These are phyloP conservation scores for Solanum etuberosum DNA, from an alignment of 257 asterid species.

Conservation along the genomic window DNA sequence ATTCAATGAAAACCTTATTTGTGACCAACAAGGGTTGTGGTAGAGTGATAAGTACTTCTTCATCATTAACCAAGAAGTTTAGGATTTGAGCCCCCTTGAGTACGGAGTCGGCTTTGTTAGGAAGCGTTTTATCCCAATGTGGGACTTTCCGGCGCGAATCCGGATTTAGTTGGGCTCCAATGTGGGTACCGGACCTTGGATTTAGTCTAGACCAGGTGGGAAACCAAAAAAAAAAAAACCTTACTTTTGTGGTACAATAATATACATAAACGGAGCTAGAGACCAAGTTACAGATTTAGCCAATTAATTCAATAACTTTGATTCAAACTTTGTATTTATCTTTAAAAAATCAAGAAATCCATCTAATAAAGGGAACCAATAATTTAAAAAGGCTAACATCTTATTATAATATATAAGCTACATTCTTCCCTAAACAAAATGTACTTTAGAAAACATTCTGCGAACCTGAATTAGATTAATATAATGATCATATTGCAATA, in stretches of 20 bases:
- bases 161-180: too few species aligned
- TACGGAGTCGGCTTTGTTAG: too few species aligned
- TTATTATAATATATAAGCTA: neutral
- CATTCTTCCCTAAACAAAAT: neutral
- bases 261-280: neutral
- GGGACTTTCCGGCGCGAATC: too few species aligned
- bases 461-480: neutral
- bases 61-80: too few species aligned
- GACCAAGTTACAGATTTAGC: neutral
- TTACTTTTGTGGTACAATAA: neutral
- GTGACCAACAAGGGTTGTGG: too few species aligned
- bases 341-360: neutral
- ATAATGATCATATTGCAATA: neutral
- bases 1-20: too few species aligned
- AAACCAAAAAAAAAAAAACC: too few species aligned
- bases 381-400: neutral
- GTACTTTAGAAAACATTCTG: neutral
- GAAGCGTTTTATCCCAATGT: too few species aligned
- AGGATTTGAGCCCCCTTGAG: too few species aligned
- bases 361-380: neutral
- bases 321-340: neutral
- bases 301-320: neutral
- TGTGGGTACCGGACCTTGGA: too few species aligned
- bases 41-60: too few species aligned
- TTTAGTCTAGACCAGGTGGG: too few species aligned